Evolutionary conservation across 2,329 filamentous ascomycete species (phyloP), one percentile per base, ranked within the genome.

Genomic region (Ophiosphaerella herpotricha): DNA sequence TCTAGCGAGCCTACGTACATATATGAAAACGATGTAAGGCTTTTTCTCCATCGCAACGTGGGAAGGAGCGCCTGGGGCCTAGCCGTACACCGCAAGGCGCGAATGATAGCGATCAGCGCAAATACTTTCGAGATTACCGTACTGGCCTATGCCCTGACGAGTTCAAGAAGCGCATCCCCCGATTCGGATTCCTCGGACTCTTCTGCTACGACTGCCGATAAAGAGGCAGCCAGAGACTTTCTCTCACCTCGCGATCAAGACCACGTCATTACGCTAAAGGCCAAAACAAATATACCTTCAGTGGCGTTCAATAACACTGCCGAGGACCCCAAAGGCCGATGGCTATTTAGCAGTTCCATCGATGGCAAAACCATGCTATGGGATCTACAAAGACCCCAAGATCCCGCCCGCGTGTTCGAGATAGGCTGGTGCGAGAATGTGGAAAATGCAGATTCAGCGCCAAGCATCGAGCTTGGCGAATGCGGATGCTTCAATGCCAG

Each of bases 21-120:
- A 3, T 29, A 50, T 1, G 26, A 29, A 7, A 39, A 55, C 7
- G 18, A 43, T n/a, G 52, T 68, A 58, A 76, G 51, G 63, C 76
- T 77, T 0, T 89, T 96, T 65, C 89, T 96, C 49, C 83, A 85
- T 50, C 83, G 88, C 33, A 91, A 89, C 66, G 91, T 96, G 2
- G 83, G 84, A 1, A 76, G 75, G 21, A 93, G 90, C 52, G 93
- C 92, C 2, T 99, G 94, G 94, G 94, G 93, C 0, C 74, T 96
- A 40, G 88, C 91, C 7, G 81, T 96, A 9, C 93, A 97, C 70
- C 81, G 84, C 54, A 77, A 86, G 55, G 90, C 90, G n/a, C 85
- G 92, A 0, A 77, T 97, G 54, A 88, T 99, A 55, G 94, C 93
- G 0, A 87, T 95, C 34, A 90, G 89, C 61, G 86, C 89, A 0